phyloP scores from a whole-genome alignment of 2,329 filamentous ascomycete species.

The Fusarium illudens region DNA sequence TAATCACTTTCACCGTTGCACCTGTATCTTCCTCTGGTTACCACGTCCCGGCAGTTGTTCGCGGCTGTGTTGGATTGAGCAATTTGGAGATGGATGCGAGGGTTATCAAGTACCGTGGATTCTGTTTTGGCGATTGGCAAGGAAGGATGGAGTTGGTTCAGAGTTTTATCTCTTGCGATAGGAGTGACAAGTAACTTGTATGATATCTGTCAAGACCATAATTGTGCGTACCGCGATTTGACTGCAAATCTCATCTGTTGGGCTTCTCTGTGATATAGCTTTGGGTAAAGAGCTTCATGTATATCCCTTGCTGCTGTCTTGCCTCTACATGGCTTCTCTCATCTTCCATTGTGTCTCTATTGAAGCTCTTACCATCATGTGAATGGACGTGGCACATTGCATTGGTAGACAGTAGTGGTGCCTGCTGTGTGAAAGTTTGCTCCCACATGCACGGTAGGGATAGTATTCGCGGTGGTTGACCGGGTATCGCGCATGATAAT shows the following conservation, averaged over 20 bases:
- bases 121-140: not conserved
- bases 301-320: rapidly evolving
- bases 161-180: not conserved
- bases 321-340: not conserved
- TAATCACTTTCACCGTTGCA: not conserved
- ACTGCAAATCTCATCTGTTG: too few relatives aligned
- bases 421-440: not conserved
- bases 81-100: too few relatives aligned
- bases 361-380: too few relatives aligned
- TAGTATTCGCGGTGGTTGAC: constrained; percentile 6
- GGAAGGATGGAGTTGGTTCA: not conserved
- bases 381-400: too few relatives aligned
- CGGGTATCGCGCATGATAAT: constrained; percentile 23
- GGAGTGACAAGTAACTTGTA: not conserved
- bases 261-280: not conserved
- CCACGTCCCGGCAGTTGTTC: too few relatives aligned
- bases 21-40: not conserved
- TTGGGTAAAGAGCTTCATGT: not conserved
- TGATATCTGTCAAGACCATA: not conserved
- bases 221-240: not conserved
- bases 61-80: too few relatives aligned
- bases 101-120: not conserved
- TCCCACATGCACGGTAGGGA: constrained; percentile 2
- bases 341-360: too few relatives aligned
- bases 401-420: too few relatives aligned